These are phyloP conservation scores for Thalia dealbata DNA, from an alignment of 176 grass and related monocot species.

Conservation along the genomic window DNA sequence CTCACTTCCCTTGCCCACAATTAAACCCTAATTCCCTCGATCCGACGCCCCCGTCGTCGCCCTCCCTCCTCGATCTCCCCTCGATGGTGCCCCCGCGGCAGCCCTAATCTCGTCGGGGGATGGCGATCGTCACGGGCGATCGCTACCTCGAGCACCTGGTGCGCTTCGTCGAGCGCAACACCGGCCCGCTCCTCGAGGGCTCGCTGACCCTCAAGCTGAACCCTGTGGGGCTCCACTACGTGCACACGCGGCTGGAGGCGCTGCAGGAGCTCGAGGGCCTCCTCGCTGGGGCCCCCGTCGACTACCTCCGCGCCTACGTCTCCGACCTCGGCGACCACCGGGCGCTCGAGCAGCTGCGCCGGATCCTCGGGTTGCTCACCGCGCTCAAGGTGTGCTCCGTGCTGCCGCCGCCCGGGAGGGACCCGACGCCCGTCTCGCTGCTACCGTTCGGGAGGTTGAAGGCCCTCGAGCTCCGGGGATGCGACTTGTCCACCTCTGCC, in stretches of 20 bases:
- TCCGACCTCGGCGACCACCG: constrained; percentile 93
- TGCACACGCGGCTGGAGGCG: constrained; percentile 81
- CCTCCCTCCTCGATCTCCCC: background rate
- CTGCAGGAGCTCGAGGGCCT: constrained; percentile 86
- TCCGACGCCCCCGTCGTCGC: background rate
- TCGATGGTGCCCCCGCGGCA: constrained; percentile 5
- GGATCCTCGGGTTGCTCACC: constrained; percentile 73
- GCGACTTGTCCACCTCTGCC: constrained; percentile 66
- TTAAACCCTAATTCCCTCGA: background rate
- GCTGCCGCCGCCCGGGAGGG: constrained; percentile 28
- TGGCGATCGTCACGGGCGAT: constrained; percentile 59
- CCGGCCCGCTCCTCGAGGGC: constrained; percentile 67
- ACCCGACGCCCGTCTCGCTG: constrained; percentile 72
- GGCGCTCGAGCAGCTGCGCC: constrained; percentile 74
- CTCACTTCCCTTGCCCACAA: background rate
- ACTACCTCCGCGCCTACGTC: constrained; percentile 95
- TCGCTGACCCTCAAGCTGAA: constrained; percentile 72
- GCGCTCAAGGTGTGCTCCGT: constrained; percentile 66
- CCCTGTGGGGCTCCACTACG: constrained; percentile 88
- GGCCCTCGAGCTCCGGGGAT: constrained; percentile 61
- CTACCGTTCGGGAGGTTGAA: constrained; percentile 60
- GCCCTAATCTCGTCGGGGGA: constrained; percentile 30
- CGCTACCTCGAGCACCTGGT: constrained; percentile 79
- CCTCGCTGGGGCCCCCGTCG: constrained; percentile 73
- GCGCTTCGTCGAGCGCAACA: constrained; percentile 47